Conservation (phyloP, 805 yeast genomes). For the Lipomyces kockii region DNA sequence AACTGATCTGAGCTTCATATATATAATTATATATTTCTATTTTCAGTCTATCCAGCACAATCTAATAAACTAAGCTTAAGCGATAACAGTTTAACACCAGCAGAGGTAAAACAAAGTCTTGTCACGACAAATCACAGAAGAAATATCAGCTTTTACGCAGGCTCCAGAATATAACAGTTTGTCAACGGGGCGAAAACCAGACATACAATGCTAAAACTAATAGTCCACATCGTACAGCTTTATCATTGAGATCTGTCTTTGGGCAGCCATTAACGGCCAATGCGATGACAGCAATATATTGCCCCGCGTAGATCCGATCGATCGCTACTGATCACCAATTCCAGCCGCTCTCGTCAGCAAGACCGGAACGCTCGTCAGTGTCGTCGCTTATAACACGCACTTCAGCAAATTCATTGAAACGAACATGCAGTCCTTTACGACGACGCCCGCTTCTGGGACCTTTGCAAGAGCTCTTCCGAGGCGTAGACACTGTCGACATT, state of each 20-base stretch:
- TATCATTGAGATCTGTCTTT: no score
- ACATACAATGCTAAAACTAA: no score
- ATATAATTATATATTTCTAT: background rate
- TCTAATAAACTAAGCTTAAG: background rate
- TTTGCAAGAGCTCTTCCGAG: background rate
- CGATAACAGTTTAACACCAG: background rate
- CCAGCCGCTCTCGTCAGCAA: background rate
- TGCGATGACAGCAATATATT: background rate
- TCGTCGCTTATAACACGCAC: constrained; percentile 6
- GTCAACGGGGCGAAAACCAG: no score
- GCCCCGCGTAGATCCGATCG: background rate
- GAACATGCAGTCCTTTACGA: background rate
- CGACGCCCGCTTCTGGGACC: background rate
- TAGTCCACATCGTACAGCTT: no score
- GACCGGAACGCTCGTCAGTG: background rate
- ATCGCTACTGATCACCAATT: background rate
- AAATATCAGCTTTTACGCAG: background rate
- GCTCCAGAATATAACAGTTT: background rate
- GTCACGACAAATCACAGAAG: background rate
- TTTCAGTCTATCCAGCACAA: background rate
- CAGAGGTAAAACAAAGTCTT: background rate
- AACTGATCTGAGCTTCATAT: background rate
- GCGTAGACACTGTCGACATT: background rate
- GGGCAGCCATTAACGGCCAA: background rate
- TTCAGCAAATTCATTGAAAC: constrained; percentile 7